Evolutionary conservation across 139 green algal species (phyloP), one percentile per base, ranked within the genome.

Genomic region (Chlamydomonas sp.): DNA sequence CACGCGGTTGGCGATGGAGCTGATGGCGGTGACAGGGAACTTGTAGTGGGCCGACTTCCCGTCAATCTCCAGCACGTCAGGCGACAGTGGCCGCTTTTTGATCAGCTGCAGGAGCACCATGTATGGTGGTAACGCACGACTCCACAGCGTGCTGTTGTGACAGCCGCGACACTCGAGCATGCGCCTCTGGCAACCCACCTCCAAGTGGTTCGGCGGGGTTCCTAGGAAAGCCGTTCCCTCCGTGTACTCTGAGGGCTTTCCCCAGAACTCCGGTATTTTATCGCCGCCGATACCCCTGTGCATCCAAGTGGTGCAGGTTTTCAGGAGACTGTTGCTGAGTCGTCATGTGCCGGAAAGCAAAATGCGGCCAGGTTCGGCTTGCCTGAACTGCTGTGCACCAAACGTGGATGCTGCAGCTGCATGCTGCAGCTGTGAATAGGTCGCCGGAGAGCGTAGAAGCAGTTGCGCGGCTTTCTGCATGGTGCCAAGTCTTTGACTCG

Each of bases 221-320:
- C 97, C 97, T 66, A 99, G 88, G 82, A 99, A 99, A 12, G 90
- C 92, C 9, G 97, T 99, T 77, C 97, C 97, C 58, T 94, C 92
- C 4, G 96, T 97, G 91, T 99, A 98, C 0, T 91, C 78, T 0
- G 94, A 97, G 2, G 95, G 93, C 81, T 95, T 96, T 87, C 95
- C 97, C 90, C 93, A 99, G 83, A 95, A 98, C 86, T 98, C 95
- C 3, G 96, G 96, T 16, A 98, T 92, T 61, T 91, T 95, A 66
- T 95, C 93, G 1, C 93, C 93, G 14, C 93, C 93, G 49, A 95
- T 90, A 66, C 80, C 79, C 87, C 93, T 95, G 89, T 49, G 31
- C 67, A n/a, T 2, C 3, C 75, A 57, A 31, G 57, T 12, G 1
- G 4, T n/a, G 16, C 5, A 77, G 31, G 7, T 6, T 5, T 61